Conservation (phyloP, 352 stramenopile genomes). For the Phytophthora colocasiae region DNA sequence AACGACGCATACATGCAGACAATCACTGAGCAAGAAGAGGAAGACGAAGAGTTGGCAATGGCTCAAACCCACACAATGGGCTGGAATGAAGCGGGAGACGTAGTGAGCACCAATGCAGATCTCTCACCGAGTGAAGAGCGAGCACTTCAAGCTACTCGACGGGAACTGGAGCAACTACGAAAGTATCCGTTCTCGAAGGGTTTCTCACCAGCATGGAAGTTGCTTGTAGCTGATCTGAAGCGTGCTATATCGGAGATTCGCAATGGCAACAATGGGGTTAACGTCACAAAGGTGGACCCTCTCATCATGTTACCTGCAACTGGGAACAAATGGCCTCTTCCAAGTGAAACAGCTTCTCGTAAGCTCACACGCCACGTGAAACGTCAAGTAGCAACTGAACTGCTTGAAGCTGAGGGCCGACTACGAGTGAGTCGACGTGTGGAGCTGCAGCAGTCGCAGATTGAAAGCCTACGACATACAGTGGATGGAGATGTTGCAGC, state of each 20-base stretch:
- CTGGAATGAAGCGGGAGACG: conserved; percentile 34
- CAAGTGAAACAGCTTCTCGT: conserved; percentile 35
- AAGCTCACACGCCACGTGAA: conserved; percentile 63
- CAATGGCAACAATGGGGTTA: conserved; percentile 44
- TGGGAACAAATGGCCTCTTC: conserved; percentile 5
- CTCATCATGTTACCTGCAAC: conserved; percentile 40
- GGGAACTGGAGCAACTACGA: conserved; percentile 53
- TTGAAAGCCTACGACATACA: conserved; percentile 44
- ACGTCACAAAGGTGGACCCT: conserved; percentile 59
- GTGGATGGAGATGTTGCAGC: conserved; percentile 56
- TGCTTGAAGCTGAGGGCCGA: conserved; percentile 33
- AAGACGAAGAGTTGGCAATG: conserved; percentile 45
- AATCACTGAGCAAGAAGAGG: conserved; percentile 69
- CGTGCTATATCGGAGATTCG: conserved; percentile 52
- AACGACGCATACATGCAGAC: conserved; percentile 82
- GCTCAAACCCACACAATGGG: conserved; percentile 20
- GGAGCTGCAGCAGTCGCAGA: conserved; percentile 58
- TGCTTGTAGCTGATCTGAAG: conserved; percentile 56
- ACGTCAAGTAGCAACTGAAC: conserved; percentile 41
- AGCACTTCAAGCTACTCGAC: conserved; percentile 24
- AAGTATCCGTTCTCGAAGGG: conserved; percentile 75
- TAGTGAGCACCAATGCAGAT: conserved; percentile 34
- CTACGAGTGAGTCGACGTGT: conserved; percentile 38
- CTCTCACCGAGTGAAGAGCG: conserved; percentile 37
- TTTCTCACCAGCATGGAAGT: conserved; percentile 27